phyloP scores from a whole-genome alignment of 768 basidiomycete genomes.

The Trametes villosa region DNA sequence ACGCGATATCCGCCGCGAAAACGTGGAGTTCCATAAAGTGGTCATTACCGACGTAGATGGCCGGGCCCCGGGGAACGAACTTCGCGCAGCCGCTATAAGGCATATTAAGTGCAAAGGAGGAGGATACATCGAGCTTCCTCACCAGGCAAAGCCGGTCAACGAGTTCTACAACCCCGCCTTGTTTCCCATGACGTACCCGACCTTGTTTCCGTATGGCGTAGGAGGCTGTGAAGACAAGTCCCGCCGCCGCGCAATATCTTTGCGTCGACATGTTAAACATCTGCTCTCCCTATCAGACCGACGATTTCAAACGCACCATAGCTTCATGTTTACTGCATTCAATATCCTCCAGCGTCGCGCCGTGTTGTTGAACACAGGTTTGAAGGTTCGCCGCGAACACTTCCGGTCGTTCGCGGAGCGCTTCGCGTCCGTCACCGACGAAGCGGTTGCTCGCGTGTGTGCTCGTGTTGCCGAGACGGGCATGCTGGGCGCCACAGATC shows the following conservation, averaged over 20 bases:
- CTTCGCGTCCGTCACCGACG: background rate
- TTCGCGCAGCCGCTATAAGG: slow-evolving; percentile 39
- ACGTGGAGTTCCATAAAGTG: background rate
- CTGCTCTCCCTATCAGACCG: slow-evolving; percentile 36
- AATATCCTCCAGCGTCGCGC: slow-evolving; percentile 44
- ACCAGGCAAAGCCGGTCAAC: slow-evolving; percentile 37
- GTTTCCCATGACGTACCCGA: slow-evolving; percentile 47
- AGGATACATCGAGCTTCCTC: slow-evolving; percentile 35
- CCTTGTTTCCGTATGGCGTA: slow-evolving; percentile 47
- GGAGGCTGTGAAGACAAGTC: slow-evolving; percentile 46
- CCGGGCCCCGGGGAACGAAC: slow-evolving; percentile 29
- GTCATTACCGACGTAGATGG: slow-evolving; percentile 39
- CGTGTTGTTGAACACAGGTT: slow-evolving; percentile 37
- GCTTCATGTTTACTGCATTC: slow-evolving; percentile 47
- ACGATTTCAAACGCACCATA: slow-evolving; percentile 43
- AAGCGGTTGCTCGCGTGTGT: background rate
- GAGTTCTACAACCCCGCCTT: slow-evolving; percentile 43
- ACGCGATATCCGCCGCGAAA: background rate
- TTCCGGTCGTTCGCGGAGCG: background rate
- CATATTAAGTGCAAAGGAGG: slow-evolving; percentile 38
- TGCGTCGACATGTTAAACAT: slow-evolving; percentile 37
- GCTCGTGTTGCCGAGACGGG: background rate
- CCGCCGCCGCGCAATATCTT: background rate
- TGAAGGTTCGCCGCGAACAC: slow-evolving; percentile 30
- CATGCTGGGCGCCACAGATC: background rate